Evolutionary conservation across 106 monocot species (phyloP).

Genomic region (Dendrobium officinale): DNA sequence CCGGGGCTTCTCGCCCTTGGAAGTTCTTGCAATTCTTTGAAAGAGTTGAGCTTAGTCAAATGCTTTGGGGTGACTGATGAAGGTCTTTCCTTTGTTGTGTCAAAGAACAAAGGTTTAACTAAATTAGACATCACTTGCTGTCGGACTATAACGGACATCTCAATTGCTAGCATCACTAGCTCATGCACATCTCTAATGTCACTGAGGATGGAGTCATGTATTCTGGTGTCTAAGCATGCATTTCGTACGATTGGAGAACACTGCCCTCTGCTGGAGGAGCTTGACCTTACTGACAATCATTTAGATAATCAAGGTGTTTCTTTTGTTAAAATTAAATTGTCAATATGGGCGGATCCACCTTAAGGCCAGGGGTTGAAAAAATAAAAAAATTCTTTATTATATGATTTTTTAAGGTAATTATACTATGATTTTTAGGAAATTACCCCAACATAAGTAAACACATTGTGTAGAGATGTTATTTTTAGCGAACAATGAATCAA

Average conservation of each 20-base stretch:
- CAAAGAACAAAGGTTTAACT: constrained; percentile 43
- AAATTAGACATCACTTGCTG: constrained; percentile 86
- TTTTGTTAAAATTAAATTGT: neutral
- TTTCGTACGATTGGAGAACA: constrained; percentile 49
- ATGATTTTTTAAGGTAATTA: too few relatives aligned
- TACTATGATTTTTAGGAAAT: too few relatives aligned
- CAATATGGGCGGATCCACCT: neutral
- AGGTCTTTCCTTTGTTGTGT: constrained; percentile 40
- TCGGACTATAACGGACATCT: constrained; percentile 48
- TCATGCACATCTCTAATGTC: constrained; percentile 55
- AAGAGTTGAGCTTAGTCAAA: constrained; percentile 72
- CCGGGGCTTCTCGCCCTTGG: constrained; percentile 42
- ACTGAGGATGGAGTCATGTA: constrained; percentile 84
- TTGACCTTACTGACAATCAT: constrained; percentile 78
- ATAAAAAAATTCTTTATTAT: too few relatives aligned
- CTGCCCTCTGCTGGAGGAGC: constrained; percentile 56
- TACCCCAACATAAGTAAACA: too few relatives aligned
- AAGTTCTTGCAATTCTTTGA: constrained; percentile 33
- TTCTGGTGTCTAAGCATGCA: constrained; percentile 34
- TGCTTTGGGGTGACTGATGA: constrained; percentile 74
- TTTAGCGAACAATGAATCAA: too few relatives aligned
- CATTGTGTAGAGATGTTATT: too few relatives aligned
- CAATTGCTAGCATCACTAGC: constrained; percentile 45
- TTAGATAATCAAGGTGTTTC: constrained; percentile 65
- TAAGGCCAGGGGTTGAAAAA: too few relatives aligned